These are phyloP conservation scores for Dissoconium aciculare DNA, from an alignment of 2,329 filamentous ascomycete genomes.

Conservation along the genomic window DNA sequence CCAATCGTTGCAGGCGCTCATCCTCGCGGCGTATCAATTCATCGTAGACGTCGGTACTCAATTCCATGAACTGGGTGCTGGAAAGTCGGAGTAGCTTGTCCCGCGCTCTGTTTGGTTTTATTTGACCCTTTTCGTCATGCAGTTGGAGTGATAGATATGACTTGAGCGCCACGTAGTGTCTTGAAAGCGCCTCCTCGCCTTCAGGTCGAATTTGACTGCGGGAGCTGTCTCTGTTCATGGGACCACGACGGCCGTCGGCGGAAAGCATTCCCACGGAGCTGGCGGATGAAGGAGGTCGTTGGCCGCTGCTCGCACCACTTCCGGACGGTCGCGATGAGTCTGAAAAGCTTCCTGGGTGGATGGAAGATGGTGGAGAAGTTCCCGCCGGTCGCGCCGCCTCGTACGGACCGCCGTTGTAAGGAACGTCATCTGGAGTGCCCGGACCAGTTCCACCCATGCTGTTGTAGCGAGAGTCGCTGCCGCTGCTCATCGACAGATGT, in stretches of 20 bases:
- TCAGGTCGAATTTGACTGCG: constrained; percentile 35
- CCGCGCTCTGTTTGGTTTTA: constrained; percentile 72
- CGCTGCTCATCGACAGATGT: constrained; percentile 66
- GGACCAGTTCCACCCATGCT: constrained; percentile 10
- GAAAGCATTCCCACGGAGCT: constrained; percentile 66
- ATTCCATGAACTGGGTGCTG: constrained; percentile 84
- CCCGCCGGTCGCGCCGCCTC: constrained; percentile 18
- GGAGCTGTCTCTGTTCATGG: constrained; percentile 33
- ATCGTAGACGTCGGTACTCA: constrained; percentile 95
- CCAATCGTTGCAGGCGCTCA: constrained; percentile 32
- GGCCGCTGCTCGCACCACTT: constrained; percentile 28
- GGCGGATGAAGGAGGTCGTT: constrained; percentile 61
- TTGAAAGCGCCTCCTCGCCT: constrained; percentile 52
- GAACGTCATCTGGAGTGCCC: constrained; percentile 13
- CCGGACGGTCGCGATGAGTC: constrained; percentile 37
- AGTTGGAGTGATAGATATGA: constrained; percentile 55
- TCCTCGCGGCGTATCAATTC: constrained; percentile 79
- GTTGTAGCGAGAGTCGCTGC: constrained; percentile 26
- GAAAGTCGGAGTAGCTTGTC: constrained; percentile 89
- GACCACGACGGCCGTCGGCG: constrained; percentile 51
- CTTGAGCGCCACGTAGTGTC: constrained; percentile 71
- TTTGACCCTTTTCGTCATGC: constrained; percentile 59
- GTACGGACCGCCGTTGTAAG: constrained; percentile 19
- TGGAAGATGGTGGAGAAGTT: constrained; percentile 22
- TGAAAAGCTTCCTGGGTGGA: constrained; percentile 27